Evolutionary conservation across 345 rosid species (phyloP), one percentile per base, ranked within the genome.

Genomic region (Hevea brasiliensis): DNA sequence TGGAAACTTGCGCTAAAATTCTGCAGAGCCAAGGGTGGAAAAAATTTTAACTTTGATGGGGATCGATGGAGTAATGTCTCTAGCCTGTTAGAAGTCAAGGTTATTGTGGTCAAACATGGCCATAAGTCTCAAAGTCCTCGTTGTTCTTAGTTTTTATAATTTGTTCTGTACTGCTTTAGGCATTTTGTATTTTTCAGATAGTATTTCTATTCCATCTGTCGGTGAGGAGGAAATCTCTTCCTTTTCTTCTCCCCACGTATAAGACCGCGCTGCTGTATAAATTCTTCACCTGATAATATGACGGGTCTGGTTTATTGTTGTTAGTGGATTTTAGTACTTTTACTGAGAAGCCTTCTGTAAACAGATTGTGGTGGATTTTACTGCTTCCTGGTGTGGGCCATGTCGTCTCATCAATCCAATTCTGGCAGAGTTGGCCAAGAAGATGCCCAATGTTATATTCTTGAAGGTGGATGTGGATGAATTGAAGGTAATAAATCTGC

Each of bases 391-490:
- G 82, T 74, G 82, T 66, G 72, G 65, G n/a, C 82, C 82, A 13
- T 79, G 79, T 26, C 74, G 68, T 26, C 14, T 74, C 71, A 79
- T 79, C 14, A 32, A 72, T 4, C 82, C 82, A 26, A 18, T 79
- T 61, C 44, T 79, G 1, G 68, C 54, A 6, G 79, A 79, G 3
- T 23, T 79, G 21, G 82, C 82, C 61, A 79, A 74, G 82, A 79
- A 74, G 78, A 29, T 79, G 47, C 23, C 82, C 45, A 0, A 71
- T n/a, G 78, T 60, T 50, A 65, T 45, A 21, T 79, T 79, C 78
- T 65, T 79, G 78, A 79, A 74, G 75, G 82, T 79, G 41, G 82
- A 79, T 60, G 82, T 74, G 75, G 82, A 79, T 65, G 78, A 79
- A 23, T 27, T 74, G 72, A 53, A n/a, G 63, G 78, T 79, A 74